Percentiles rank a stretch among this genome's conserved stretches.
Evolutionary conservation across 768 basidiomycete genomes (phyloP).

Genomic region (Ramaria sp.): DNA sequence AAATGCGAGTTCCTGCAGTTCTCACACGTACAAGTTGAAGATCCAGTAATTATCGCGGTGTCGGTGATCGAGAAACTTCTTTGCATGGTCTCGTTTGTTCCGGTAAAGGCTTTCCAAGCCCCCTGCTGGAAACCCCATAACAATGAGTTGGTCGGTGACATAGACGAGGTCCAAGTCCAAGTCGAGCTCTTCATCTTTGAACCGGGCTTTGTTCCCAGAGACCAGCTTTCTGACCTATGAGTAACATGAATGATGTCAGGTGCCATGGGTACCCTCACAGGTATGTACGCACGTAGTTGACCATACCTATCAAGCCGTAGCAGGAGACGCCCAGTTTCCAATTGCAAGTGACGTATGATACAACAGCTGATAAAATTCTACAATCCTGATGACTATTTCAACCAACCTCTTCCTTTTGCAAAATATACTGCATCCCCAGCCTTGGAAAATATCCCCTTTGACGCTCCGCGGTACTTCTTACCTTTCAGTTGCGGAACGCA

Average conservation of each 20-base stretch:
- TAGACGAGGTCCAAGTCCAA: slow-evolving; percentile 66
- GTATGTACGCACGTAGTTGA: not conserved
- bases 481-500: slow-evolving; percentile 28
- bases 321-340: too few relatives aligned
- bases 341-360: too few relatives aligned
- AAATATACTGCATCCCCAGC: slow-evolving; percentile 5
- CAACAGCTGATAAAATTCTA: too few relatives aligned
- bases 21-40: slow-evolving; percentile 56
- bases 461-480: slow-evolving; percentile 22
- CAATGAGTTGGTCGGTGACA: slow-evolving; percentile 64
- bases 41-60: slow-evolving; percentile 78
- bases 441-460: not conserved
- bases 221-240: slow-evolving; percentile 33
- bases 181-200: slow-evolving; percentile 53
- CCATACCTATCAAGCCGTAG: not conserved
- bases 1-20: not conserved
- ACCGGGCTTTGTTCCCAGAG: slow-evolving; percentile 74
- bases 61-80: slow-evolving; percentile 59
- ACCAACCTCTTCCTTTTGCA: slow-evolving; percentile 5
- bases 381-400: not conserved
- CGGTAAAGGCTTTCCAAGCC: slow-evolving; percentile 75
- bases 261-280: not conserved
- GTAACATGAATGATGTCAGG: not conserved
- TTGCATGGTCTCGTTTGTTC: slow-evolving; percentile 66
- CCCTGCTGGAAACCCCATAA: slow-evolving; percentile 77